Base-by-base conservation (phyloP, 75 land plant genomes). In the Pinus albicaulis region DNA sequence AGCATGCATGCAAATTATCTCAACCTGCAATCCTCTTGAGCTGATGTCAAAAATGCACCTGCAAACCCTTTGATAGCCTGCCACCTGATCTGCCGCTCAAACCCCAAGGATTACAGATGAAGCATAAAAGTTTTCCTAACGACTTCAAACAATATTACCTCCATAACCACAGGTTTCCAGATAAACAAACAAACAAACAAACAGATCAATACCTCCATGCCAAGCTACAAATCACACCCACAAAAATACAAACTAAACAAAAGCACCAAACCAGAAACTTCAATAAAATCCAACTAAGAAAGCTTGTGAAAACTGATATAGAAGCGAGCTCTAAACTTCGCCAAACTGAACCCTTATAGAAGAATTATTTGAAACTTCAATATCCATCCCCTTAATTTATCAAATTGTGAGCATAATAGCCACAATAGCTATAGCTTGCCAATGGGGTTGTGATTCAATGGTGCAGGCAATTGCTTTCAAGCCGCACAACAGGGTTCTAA, bases 21-120 rank as follows among this genome's bases (percentile, higher is more conserved):
- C 53, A 10, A 48, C 53, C 10, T 11, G 11, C 12, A 48, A 48
- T 10, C 12, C 1, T 48, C 53, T 48, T 48, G 53, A 48, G 53
- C 12, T 48, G 53, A 48, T 48, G 53, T 48, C 53, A 48, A 48
- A 48, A 48, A 48, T 48, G 12, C 36, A 20, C 48, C 48, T 68
- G 19, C 41, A 38, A 68, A 11, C 71, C 11, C 52, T 68, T 36
- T n/a, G 1, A 68, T 20, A 36, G 23, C 48, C 48, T 38, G n/a
- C 20, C n/a, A 34, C 53, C 52, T 68, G 41, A 68, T 68, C 71
- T 41, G 71, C 24, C 48, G 20, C 71, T 68, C 71, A 41, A 68
- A 41, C n/a, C 48, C 48, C 31, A 68, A 22, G 36, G 23, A 36
- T 7, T 68, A 68, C 22, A 20, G 10, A 19, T 3, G 48, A 68